These are phyloP conservation scores for Basidiobolus meristosporus DNA, from an alignment of 371 early-diverging fungal species.

Conservation along the genomic window DNA sequence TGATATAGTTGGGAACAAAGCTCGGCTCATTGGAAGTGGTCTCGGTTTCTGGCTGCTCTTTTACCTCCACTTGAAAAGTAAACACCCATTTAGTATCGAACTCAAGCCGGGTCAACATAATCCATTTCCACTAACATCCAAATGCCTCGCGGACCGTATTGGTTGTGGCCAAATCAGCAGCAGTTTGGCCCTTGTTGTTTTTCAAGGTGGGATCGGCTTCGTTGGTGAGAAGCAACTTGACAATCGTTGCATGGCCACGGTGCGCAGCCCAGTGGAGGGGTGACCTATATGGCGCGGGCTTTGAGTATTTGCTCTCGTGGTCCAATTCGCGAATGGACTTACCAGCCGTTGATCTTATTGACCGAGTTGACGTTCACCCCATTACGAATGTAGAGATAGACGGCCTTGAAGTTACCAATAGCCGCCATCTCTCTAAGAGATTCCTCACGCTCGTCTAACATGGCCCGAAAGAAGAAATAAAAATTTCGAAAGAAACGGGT, in stretches of 20 bases:
- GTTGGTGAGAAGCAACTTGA: constrained; percentile 21
- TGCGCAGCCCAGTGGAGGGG: constrained; percentile 53
- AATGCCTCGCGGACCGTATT: constrained; percentile 16
- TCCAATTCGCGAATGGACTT: too few relatives aligned
- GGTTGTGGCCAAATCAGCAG: constrained; percentile 31
- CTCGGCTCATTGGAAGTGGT: constrained; percentile 15
- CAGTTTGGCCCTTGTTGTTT: constrained; percentile 30
- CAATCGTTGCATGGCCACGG: constrained; percentile 29
- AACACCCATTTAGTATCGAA: too few relatives aligned
- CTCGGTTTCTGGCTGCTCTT: constrained; percentile 2
- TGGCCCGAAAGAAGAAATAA: too few relatives aligned
- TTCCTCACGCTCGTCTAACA: too few relatives aligned
- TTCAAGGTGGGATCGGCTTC: constrained; percentile 28
- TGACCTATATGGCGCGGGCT: constrained; percentile 17
- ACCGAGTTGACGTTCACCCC: constrained; percentile 40
- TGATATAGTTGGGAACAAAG: constrained; percentile 45
- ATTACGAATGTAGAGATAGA: constrained; percentile 25
- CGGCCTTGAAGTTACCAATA: constrained; percentile 50
- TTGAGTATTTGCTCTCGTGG: background rate
- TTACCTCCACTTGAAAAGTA: constrained; percentile 1
- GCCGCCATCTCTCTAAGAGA: constrained; percentile 45
- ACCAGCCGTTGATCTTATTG: constrained; percentile 50
- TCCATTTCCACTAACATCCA: constrained; percentile 2
- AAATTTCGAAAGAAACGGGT: too few relatives aligned
- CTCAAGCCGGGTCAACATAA: too few relatives aligned